Conservation (phyloP, 2,329 filamentous ascomycete species). For the Colletotrichum karsti region DNA sequence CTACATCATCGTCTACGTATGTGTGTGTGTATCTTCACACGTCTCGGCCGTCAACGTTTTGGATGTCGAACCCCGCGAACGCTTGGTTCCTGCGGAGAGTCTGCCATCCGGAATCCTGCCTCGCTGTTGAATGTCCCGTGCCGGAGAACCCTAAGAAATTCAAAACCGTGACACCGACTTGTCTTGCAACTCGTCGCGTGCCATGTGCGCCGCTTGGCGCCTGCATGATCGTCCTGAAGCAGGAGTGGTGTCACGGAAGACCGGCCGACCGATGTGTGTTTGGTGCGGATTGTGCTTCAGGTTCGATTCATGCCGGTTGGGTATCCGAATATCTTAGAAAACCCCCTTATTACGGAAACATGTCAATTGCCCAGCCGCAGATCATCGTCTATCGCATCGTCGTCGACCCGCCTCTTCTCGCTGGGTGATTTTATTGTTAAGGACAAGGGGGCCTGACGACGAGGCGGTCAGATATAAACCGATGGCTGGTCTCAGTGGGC, state of each 20-base stretch:
- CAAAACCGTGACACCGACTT: background rate
- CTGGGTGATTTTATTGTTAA: background rate
- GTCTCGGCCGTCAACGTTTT: background rate
- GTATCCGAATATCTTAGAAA: background rate
- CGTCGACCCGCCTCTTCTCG: background rate
- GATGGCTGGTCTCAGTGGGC: background rate
- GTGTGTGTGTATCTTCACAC: background rate
- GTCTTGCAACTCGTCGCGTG: constrained; percentile 20
- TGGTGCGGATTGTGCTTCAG: constrained; percentile 22
- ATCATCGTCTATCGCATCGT: too few species aligned
- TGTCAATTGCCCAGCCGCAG: constrained; percentile 5
- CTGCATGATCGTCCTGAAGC: constrained; percentile 30
- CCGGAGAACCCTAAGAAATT: constrained; percentile 15
- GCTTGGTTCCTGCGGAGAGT: constrained; percentile 28
- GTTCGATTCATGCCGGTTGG: constrained; percentile 13
- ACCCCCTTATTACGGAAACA: background rate
- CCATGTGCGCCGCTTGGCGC: constrained; percentile 30
- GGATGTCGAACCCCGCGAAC: constrained; percentile 18
- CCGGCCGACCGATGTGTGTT: constrained; percentile 17
- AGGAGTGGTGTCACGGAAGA: constrained; percentile 29
- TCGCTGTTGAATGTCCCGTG: background rate
- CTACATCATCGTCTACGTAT: background rate
- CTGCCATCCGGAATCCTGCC: constrained; percentile 20
- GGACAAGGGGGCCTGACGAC: background rate
- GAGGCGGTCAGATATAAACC: background rate